Evolutionary conservation across 2,329 filamentous ascomycete genomes (phyloP), one percentile per base, ranked within the genome.

Genomic region (Exophiala spinifera): DNA sequence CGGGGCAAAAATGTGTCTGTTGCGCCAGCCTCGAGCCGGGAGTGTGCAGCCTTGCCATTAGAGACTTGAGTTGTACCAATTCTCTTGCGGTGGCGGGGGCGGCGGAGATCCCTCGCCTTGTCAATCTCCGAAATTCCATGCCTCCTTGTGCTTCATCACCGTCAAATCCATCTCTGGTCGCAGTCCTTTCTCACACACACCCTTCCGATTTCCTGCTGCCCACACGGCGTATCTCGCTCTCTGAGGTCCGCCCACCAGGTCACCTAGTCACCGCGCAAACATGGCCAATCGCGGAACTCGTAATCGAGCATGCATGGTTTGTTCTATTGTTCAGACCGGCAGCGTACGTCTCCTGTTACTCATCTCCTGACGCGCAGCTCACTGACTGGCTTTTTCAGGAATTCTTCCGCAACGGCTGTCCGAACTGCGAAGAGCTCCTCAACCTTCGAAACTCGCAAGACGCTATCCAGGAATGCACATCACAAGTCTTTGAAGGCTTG

Each of bases 281-380:
- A 74, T 72, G 61, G 73, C 76, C 63, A 76, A 79, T 53, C 87
- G 84, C 71, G 91, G 84, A 87, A 39, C 47, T 76, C 89, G 91
- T 74, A 86, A 89, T 70, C 91, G 94, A 74, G 94, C 94, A 67
- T 99, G 94, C 79, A 96, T 99, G 91, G 90, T 97, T 64, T 99
- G 94, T 83, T 92, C 90, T 51, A 88, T 97, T 69, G 89, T 97
- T 62, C 90, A 92, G 79, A 86, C 88, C 57, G 84, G 86, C 67
- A 80, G 79, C 63, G 88, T 91, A 76, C 64, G 81, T 28, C 36
- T 34, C 15, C 45, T 28, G 21, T 33, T n/a, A 11, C 40, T 8
- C 19, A 4, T 11, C 19, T 8, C n/a, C 5, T 21, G 15, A 20
- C 21, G 33, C 28, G 28, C 28, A 31, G 11, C 10, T 21, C 28